These are phyloP conservation scores for Geum urbanum DNA, from an alignment of 306 rosid genomes.

Conservation along the genomic window DNA sequence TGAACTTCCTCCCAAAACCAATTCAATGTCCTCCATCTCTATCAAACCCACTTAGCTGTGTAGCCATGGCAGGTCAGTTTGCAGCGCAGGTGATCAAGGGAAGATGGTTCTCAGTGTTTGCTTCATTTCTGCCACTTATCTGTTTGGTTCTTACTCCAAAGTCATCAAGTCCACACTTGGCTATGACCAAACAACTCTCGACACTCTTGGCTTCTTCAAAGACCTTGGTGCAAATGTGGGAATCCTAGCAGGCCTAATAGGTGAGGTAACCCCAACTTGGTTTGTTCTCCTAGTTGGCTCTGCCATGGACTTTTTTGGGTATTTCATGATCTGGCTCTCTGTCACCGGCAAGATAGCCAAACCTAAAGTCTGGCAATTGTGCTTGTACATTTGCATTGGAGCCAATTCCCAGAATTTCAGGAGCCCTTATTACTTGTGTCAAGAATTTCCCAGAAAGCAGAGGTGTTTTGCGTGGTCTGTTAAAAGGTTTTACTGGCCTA, in stretches of 20 bases:
- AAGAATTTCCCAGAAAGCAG: constrained; percentile 44
- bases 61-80: constrained; percentile 1
- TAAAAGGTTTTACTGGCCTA: constrained; percentile 35
- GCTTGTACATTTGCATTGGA: constrained; percentile 31
- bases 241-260: constrained; percentile 1
- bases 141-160: constrained; percentile 37
- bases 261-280: no score
- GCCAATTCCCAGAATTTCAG: constrained; percentile 41
- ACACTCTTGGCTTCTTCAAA: constrained; percentile 30
- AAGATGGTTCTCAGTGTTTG: constrained; percentile 29
- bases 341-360: constrained; percentile 19
- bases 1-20: neutral
- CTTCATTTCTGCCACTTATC: constrained; percentile 30
- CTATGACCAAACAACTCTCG: constrained; percentile 33
- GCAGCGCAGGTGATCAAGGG: constrained; percentile 13
- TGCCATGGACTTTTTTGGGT: constrained; percentile 21
- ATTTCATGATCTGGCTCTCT: constrained; percentile 32
- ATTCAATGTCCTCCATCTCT: neutral
- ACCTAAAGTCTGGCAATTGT: constrained; percentile 35
- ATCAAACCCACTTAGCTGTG: neutral
- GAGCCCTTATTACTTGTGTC: constrained; percentile 31
- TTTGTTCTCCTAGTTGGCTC: constrained; percentile 11
- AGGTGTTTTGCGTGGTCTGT: constrained; percentile 34
- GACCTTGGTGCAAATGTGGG: constrained; percentile 41
- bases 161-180: constrained; percentile 30